Percentiles rank a stretch among this genome's conserved stretches.
phyloP scores from a whole-genome alignment of 441 rosid genomes.

The Populus hybrid region DNA sequence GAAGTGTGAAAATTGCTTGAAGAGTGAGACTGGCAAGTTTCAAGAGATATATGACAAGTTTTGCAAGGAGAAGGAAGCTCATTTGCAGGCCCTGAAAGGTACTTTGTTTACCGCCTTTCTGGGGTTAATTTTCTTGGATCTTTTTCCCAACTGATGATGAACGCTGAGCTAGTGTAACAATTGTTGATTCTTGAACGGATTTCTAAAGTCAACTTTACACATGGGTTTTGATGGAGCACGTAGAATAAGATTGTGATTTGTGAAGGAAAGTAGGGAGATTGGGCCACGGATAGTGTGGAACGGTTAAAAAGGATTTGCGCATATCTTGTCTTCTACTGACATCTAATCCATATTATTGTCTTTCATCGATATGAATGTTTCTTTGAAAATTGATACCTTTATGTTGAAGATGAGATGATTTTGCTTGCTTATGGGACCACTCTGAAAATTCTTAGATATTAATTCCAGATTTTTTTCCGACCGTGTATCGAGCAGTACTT shows the following conservation, averaged over 20 bases:
- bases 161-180: neutral
- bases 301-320: too few relatives aligned
- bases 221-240: neutral
- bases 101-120: neutral
- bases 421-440: neutral
- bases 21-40: constrained; percentile 61
- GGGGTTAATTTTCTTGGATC: neutral
- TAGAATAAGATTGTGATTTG: too few relatives aligned
- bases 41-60: constrained; percentile 60
- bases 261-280: too few relatives aligned
- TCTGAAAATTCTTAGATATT: neutral
- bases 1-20: constrained; percentile 69
- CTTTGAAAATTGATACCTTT: too few relatives aligned
- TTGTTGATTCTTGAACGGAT: neutral
- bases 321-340: too few relatives aligned
- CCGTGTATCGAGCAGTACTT: too few relatives aligned
- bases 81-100: constrained; percentile 64
- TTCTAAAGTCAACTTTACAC: neutral
- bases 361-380: too few relatives aligned
- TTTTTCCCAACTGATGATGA: neutral
- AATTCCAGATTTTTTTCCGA: too few relatives aligned
- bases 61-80: constrained; percentile 59
- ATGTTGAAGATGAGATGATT: neutral
- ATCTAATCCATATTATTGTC: too few relatives aligned
- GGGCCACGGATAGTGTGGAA: too few relatives aligned